Percentiles rank a stretch among this genome's conserved stretches.
These are phyloP conservation scores for Chalciporus chontae DNA, from an alignment of 768 basidiomycete genomes.

Conservation along the genomic window DNA sequence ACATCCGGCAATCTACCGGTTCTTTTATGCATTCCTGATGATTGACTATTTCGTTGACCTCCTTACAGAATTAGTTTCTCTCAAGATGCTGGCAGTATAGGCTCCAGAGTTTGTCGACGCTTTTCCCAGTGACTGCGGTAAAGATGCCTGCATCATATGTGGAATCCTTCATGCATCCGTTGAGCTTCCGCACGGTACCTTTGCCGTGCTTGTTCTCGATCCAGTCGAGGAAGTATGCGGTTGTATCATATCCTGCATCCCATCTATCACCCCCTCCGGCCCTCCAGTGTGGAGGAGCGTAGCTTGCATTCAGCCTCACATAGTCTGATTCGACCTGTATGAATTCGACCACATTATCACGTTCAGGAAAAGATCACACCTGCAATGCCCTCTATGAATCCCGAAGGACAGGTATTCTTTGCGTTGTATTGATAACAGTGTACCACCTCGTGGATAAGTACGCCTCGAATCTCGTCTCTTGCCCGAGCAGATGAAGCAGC, in stretches of 20 bases:
- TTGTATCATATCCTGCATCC: slow-evolving; percentile 75
- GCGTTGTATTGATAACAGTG: slow-evolving; percentile 77
- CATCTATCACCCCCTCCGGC: slow-evolving; percentile 46
- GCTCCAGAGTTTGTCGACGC: slow-evolving; percentile 56
- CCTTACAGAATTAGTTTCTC: slow-evolving; percentile 1
- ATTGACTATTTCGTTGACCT: not conserved
- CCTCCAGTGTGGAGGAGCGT: slow-evolving; percentile 71
- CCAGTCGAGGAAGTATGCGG: slow-evolving; percentile 76
- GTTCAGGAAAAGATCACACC: slow-evolving; percentile 39
- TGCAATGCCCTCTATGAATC: slow-evolving; percentile 77
- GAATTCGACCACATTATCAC: not conserved
- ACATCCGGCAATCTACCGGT: slow-evolving; percentile 8
- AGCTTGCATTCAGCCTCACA: slow-evolving; percentile 58
- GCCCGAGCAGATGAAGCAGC: slow-evolving; percentile 38
- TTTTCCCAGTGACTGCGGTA: slow-evolving; percentile 46
- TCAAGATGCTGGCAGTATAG: slow-evolving; percentile 46
- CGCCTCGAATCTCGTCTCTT: slow-evolving; percentile 63
- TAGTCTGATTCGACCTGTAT: slow-evolving; percentile 45
- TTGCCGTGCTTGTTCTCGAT: slow-evolving; percentile 48
- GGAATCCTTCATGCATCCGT: slow-evolving; percentile 46
- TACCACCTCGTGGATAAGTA: slow-evolving; percentile 72
- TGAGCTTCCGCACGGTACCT: slow-evolving; percentile 57
- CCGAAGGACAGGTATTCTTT: slow-evolving; percentile 56
- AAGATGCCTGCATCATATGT: slow-evolving; percentile 53
- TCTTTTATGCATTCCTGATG: not conserved